Percentiles rank a stretch among this genome's conserved stretches.
phyloP scores from a whole-genome alignment of 768 basidiomycete genomes.

The Mycena albidolilacea region DNA sequence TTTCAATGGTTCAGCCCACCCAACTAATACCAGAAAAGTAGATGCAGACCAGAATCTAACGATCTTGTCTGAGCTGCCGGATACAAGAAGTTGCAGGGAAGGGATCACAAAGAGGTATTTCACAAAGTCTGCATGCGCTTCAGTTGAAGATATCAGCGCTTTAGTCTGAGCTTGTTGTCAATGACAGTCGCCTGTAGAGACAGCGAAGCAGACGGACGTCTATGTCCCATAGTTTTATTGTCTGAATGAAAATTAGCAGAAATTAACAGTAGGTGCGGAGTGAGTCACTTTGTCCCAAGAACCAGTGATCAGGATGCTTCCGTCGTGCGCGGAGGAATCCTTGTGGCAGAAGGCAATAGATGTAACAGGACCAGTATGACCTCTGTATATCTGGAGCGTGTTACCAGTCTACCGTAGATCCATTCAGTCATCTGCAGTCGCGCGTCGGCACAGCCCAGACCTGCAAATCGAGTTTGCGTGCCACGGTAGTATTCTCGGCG shows the following conservation, averaged over 20 bases:
- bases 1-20: conserved; percentile 10
- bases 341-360: conserved; percentile 78
- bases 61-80: conserved; percentile 92
- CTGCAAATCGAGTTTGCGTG: conserved; percentile 82
- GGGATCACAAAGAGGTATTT: conserved; percentile 86
- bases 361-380: conserved; percentile 93
- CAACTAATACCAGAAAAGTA: background rate
- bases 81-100: conserved; percentile 76
- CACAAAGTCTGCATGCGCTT: conserved; percentile 92
- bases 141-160: conserved; percentile 75
- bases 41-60: conserved; percentile 86
- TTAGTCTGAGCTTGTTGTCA: conserved; percentile 69
- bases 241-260: conserved; percentile 59
- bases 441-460: conserved; percentile 55
- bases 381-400: conserved; percentile 80
- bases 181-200: conserved; percentile 19
- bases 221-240: conserved; percentile 90
- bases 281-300: conserved; percentile 89
- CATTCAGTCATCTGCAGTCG: conserved; percentile 19
- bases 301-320: conserved; percentile 82
- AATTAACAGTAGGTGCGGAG: background rate
- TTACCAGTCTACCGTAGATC: conserved; percentile 77
- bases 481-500: conserved; percentile 86
- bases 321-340: conserved; percentile 54
- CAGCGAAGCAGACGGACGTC: conserved; percentile 61